Conservation (phyloP, 108 stramenopile genomes). For the Discostella pseudostelligera region DNA sequence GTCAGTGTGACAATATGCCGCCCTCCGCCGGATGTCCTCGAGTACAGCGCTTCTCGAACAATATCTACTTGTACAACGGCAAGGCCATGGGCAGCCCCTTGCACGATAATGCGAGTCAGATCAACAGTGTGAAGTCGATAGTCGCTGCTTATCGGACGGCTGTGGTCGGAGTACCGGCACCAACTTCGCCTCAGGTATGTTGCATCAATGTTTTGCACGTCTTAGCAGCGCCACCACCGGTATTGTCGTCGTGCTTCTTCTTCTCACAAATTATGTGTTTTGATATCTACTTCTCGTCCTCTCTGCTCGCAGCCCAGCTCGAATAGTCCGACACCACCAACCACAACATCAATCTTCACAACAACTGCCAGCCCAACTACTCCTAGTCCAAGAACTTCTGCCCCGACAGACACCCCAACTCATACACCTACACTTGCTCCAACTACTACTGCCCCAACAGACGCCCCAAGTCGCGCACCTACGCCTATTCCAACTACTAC, state of each 20-base stretch:
- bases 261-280: too few relatives aligned
- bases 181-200: neutral
- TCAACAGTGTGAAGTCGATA: neutral
- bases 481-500: neutral
- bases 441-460: neutral
- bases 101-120: conserved; percentile 3
- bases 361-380: too few relatives aligned
- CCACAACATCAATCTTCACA: too few relatives aligned
- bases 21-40: neutral
- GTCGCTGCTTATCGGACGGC: neutral
- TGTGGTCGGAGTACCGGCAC: neutral
- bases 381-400: too few relatives aligned
- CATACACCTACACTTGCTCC: too few relatives aligned
- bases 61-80: neutral
- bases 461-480: neutral
- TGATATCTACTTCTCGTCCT: too few relatives aligned
- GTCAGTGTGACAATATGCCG: conserved; percentile 2
- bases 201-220: too few relatives aligned
- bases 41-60: conserved; percentile 22
- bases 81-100: neutral
- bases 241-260: too few relatives aligned
- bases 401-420: too few relatives aligned
- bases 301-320: too few relatives aligned
- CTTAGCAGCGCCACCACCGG: too few relatives aligned
- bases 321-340: too few relatives aligned